Evolutionary conservation across 2,329 filamentous ascomycete genomes (phyloP).

Genomic region (Sarocladiaceae sp.): DNA sequence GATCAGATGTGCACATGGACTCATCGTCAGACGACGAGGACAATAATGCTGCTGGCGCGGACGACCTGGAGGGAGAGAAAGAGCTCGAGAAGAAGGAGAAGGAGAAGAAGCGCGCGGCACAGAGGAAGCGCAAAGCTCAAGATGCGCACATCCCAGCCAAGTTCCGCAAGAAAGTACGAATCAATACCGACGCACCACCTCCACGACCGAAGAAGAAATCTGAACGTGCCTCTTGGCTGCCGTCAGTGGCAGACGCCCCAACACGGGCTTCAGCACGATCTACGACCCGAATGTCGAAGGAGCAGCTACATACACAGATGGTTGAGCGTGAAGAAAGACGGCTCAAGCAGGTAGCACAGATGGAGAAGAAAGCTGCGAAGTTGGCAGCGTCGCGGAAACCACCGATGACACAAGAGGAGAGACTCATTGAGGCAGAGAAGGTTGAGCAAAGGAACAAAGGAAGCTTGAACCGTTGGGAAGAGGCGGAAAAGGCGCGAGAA

Average conservation of each 20-base stretch:
- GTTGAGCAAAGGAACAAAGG: conserved; percentile 85
- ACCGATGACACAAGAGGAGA: conserved; percentile 81
- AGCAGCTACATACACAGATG: conserved; percentile 66
- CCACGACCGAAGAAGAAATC: conserved; percentile 57
- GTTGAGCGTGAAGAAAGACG: conserved; percentile 67
- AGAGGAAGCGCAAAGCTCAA: conserved; percentile 75
- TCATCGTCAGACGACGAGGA: conserved; percentile 83
- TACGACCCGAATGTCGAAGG: conserved; percentile 56
- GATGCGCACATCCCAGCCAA: conserved; percentile 63
- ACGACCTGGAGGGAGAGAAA: conserved; percentile 82
- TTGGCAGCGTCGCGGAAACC: conserved; percentile 73
- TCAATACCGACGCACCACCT: conserved; percentile 39
- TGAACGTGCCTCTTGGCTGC: conserved; percentile 56
- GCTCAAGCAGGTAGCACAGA: conserved; percentile 63
- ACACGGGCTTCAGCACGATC: conserved; percentile 54
- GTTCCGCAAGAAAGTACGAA: conserved; percentile 73
- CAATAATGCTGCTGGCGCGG: conserved; percentile 41
- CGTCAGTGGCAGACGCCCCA: conserved; percentile 48
- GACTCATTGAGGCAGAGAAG: conserved; percentile 74
- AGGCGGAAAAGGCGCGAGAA: conserved; percentile 82
- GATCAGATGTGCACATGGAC: conserved; percentile 79
- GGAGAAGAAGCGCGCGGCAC: conserved; percentile 62
- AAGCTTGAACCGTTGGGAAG: conserved; percentile 90
- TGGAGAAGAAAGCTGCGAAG: conserved; percentile 65
- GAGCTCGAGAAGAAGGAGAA: conserved; percentile 76